These are phyloP conservation scores for Cicer cuneatum DNA, from an alignment of 306 rosid genomes.

Conservation along the genomic window DNA sequence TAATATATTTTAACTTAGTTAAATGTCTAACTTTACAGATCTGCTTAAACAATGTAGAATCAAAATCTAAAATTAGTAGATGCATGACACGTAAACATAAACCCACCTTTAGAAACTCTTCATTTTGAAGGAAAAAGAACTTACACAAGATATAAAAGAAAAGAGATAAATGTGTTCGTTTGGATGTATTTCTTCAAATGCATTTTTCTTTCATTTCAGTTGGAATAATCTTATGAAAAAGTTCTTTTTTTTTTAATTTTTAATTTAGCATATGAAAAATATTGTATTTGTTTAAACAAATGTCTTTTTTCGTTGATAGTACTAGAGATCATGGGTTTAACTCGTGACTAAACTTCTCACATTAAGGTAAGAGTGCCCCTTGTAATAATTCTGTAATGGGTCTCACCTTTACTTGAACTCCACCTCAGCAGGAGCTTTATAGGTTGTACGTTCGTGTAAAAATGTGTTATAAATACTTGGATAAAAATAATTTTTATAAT, in stretches of 20 bases:
- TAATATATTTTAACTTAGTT: constrained; percentile 19
- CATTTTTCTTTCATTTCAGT: neutral
- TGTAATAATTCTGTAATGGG: neutral
- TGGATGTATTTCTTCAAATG: neutral
- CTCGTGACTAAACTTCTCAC: neutral
- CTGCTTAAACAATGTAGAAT: constrained; percentile 33
- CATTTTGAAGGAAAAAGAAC: neutral
- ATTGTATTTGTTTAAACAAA: neutral
- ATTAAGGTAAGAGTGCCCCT: neutral
- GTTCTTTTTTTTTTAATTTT: neutral
- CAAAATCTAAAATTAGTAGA: constrained; percentile 25
- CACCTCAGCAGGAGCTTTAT: neutral
- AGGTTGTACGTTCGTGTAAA: neutral
- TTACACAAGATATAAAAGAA: neutral
- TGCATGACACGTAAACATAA: constrained; percentile 18
- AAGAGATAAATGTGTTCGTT: constrained; percentile 4
- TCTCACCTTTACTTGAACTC: neutral
- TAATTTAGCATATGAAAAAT: constrained; percentile 1
- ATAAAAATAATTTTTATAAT: neutral
- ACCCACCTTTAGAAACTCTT: constrained; percentile 5
- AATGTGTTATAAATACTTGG: neutral
- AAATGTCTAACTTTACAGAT: constrained; percentile 19
- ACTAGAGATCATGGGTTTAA: neutral
- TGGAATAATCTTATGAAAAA: neutral
- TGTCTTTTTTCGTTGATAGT: neutral